Evolutionary conservation across 495 filamentous ascomycete genomes (phyloP).

Genomic region (Aspergillus baeticus): DNA sequence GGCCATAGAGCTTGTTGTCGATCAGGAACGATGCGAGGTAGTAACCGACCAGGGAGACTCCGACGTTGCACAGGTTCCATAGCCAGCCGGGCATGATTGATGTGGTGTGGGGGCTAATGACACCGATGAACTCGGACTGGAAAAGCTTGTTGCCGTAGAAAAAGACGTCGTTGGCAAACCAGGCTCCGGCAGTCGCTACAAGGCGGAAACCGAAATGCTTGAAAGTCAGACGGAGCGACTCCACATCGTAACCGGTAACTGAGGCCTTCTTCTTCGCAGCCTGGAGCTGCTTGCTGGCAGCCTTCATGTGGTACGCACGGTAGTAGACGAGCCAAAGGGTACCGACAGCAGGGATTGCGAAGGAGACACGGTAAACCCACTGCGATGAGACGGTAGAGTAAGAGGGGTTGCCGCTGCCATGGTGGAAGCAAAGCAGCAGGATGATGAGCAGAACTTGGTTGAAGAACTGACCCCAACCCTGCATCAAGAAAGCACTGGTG

Average conservation of each 20-base stretch:
- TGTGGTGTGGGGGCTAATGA: slow-evolving; percentile 58
- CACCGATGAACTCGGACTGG: slow-evolving; percentile 79
- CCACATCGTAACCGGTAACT: slow-evolving; percentile 84
- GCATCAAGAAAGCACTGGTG: slow-evolving; percentile 92
- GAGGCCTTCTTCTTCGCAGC: slow-evolving; percentile 78
- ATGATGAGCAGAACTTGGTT: slow-evolving; percentile 87
- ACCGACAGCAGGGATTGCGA: slow-evolving; percentile 79
- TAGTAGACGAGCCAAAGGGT: slow-evolving; percentile 93
- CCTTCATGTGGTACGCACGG: slow-evolving; percentile 84
- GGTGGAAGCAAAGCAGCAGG: slow-evolving; percentile 77
- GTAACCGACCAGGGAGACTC: slow-evolving; percentile 79
- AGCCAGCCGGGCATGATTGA: slow-evolving; percentile 81
- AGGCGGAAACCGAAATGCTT: slow-evolving; percentile 78
- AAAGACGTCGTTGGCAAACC: slow-evolving; percentile 93
- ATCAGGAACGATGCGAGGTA: slow-evolving; percentile 78
- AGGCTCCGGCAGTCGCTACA: slow-evolving; percentile 77
- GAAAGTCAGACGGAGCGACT: slow-evolving; percentile 73
- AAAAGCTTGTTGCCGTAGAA: slow-evolving; percentile 99
- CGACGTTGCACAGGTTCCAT: slow-evolving; percentile 86
- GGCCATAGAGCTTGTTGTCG: slow-evolving; percentile 89
- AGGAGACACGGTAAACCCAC: slow-evolving; percentile 83
- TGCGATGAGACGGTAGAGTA: slow-evolving; percentile 71
- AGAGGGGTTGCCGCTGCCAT: slow-evolving; percentile 65
- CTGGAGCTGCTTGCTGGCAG: slow-evolving; percentile 68
- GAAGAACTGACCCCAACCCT: slow-evolving; percentile 91